A percentile compares a stretch with the other conserved stretches of the same genome.
Evolutionary conservation across 192 early-diverging fungal genomes (phyloP).

Genomic region (Backusella parvicylindrica): DNA sequence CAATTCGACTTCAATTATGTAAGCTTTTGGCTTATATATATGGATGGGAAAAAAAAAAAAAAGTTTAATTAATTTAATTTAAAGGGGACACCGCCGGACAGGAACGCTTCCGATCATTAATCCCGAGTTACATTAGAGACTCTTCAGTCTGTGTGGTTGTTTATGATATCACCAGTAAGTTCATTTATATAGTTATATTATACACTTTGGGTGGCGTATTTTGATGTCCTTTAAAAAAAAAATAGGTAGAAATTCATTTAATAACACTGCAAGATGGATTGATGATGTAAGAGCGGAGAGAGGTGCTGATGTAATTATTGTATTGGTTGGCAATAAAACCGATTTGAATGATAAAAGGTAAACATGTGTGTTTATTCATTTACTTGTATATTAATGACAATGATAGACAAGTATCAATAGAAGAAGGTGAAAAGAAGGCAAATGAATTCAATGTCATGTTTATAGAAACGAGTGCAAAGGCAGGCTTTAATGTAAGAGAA

Average conservation of each 20-base stretch:
- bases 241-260: conserved; percentile 96
- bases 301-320: conserved; percentile 97
- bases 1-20: conserved; percentile 95
- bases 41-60: background rate
- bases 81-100: conserved; percentile 96
- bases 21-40: background rate
- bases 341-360: conserved; percentile 94
- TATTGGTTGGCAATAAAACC: conserved; percentile 98
- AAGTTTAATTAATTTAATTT: background rate
- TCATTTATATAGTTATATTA: conserved; percentile 41
- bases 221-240: background rate
- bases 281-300: conserved; percentile 99
- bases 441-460: conserved; percentile 97
- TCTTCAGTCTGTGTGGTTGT: conserved; percentile 97
- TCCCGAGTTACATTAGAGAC: conserved; percentile 98
- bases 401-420: conserved; percentile 83
- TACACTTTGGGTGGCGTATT: background rate
- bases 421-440: conserved; percentile 97
- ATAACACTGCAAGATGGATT: conserved; percentile 97
- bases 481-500: conserved; percentile 86
- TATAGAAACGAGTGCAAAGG: conserved; percentile 98
- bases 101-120: conserved; percentile 96
- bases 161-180: conserved; percentile 94
- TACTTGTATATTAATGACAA: background rate
- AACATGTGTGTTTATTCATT: background rate